Evolutionary conservation across 2,329 filamentous ascomycete species (phyloP).

Genomic region (Aspergillus sp.): DNA sequence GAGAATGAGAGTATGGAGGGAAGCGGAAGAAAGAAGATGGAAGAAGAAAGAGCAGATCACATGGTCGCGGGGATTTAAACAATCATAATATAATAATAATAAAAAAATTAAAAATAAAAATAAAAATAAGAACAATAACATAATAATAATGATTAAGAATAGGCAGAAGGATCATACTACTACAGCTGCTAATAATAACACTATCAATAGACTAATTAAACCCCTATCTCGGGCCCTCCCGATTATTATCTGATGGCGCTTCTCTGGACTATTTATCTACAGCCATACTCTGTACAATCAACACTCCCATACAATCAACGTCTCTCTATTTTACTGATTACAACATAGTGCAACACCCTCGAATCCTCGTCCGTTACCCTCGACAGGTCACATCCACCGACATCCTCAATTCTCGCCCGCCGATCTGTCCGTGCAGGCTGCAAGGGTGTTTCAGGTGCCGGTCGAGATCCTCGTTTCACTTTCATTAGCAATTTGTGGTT

Average conservation of each 20-base stretch:
- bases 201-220: too few relatives aligned
- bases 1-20: background rate
- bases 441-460: background rate
- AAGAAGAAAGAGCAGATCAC: conserved; percentile 7
- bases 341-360: too few relatives aligned
- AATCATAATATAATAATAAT: background rate
- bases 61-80: conserved; percentile 1
- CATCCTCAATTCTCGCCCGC: background rate
- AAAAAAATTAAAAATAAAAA: background rate
- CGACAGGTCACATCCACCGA: background rate
- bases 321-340: background rate
- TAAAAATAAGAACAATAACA: background rate
- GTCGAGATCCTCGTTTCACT: background rate
- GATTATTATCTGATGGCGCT: too few relatives aligned
- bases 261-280: too few relatives aligned
- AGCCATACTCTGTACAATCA: too few relatives aligned
- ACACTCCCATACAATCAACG: too few relatives aligned
- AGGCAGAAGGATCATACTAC: background rate
- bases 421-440: background rate
- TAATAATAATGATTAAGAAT: background rate
- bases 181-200: background rate
- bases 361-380: too few relatives aligned
- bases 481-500: background rate
- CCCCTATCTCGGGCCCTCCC: too few relatives aligned
- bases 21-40: background rate